phyloP scores from a whole-genome alignment of 179 eudicot genomes.

The Spergularia azorica region DNA sequence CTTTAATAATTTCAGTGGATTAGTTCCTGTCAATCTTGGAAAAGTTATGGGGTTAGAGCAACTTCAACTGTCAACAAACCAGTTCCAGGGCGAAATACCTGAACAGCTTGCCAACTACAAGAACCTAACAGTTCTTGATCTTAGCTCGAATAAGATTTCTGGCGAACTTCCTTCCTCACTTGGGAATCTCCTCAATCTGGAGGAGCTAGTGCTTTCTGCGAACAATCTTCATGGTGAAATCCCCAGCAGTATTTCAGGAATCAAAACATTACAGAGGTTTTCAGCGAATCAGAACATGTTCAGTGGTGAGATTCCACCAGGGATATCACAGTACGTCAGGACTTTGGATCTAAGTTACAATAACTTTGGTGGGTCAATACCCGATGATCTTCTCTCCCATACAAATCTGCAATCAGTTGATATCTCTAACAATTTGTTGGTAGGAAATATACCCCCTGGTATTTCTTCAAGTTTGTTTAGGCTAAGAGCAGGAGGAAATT shows the following conservation, averaged over 20 bases:
- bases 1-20: slow-evolving; percentile 49
- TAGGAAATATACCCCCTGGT: slow-evolving; percentile 51
- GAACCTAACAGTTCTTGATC: slow-evolving; percentile 60
- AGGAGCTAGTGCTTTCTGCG: slow-evolving; percentile 51
- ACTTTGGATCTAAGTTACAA: slow-evolving; percentile 79
- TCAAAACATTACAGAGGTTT: slow-evolving; percentile 53
- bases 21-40: slow-evolving; percentile 55
- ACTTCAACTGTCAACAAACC: slow-evolving; percentile 52
- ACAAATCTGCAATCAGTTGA: slow-evolving; percentile 57
- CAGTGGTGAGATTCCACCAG: slow-evolving; percentile 59
- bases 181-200: slow-evolving; percentile 46
- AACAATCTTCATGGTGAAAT: slow-evolving; percentile 56
- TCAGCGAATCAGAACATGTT: slow-evolving; percentile 69
- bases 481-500: slow-evolving; percentile 61
- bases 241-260: slow-evolving; percentile 40
- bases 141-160: slow-evolving; percentile 44
- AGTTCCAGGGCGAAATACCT: slow-evolving; percentile 46
- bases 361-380: slow-evolving; percentile 48
- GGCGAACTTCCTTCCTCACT: slow-evolving; percentile 52
- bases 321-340: slow-evolving; percentile 43
- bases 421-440: slow-evolving; percentile 53
- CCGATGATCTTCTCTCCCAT: slow-evolving; percentile 49
- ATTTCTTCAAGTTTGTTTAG: slow-evolving; percentile 50
- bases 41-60: slow-evolving; percentile 43
- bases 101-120: slow-evolving; percentile 40